Percentiles rank a stretch among this genome's conserved stretches.
phyloP scores from a whole-genome alignment of 306 rosid species.

The Prunus salicina region DNA sequence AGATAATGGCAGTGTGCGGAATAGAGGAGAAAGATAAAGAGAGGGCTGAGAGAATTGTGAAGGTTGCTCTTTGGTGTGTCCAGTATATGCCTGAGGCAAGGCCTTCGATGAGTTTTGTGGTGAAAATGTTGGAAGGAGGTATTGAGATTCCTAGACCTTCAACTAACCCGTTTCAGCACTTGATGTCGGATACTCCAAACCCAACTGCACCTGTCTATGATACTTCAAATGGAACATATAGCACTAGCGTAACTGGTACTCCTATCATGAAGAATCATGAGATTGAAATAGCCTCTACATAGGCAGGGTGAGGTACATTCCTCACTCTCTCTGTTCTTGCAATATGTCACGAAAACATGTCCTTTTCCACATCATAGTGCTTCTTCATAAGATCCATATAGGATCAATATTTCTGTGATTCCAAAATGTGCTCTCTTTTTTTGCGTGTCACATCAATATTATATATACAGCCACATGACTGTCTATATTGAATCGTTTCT shows the following conservation, averaged over 20 bases:
- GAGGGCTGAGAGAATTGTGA: constrained; percentile 33
- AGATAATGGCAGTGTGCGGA: constrained; percentile 8
- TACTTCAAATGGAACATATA: not conserved
- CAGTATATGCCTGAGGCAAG: constrained; percentile 39
- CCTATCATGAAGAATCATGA: constrained; percentile 26
- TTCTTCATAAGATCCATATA: too few species aligned
- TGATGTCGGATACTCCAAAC: constrained; percentile 2
- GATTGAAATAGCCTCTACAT: constrained; percentile 24
- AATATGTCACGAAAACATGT: too few species aligned
- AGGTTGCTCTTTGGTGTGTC: constrained; percentile 42
- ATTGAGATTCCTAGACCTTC: constrained; percentile 31
- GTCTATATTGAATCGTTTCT: too few species aligned
- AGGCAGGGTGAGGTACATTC: not conserved
- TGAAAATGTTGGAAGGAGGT: constrained; percentile 55
- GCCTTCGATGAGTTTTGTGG: constrained; percentile 46
- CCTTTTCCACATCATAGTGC: too few species aligned
- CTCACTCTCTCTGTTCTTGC: not conserved
- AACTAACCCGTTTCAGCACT: constrained; percentile 39
- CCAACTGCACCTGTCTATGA: not conserved
- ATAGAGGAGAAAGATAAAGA: constrained; percentile 34
- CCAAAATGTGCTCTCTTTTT: too few species aligned
- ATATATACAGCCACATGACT: too few species aligned
- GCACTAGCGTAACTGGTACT: constrained; percentile 4
- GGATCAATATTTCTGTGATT: too few species aligned
- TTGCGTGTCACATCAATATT: too few species aligned